Percentiles rank a stretch among this genome's conserved stretches.
Conservation (phyloP, 2,329 filamentous ascomycete species). For the Xylaria sp. region DNA sequence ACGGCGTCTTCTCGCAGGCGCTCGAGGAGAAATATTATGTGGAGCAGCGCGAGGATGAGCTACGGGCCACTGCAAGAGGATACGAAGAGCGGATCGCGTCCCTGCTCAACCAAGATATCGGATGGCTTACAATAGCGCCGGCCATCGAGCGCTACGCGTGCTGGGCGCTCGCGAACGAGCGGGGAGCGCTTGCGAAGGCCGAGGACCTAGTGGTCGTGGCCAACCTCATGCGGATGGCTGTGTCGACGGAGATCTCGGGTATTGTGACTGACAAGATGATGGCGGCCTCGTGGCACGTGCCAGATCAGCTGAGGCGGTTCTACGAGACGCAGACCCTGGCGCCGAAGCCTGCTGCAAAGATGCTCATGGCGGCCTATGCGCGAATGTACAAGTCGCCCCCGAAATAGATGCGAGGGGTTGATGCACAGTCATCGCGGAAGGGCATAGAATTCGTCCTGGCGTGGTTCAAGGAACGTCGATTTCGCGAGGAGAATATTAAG, state of each 20-base stretch:
- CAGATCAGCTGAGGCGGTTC: not conserved
- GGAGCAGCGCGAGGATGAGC: not conserved
- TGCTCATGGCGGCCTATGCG: not conserved
- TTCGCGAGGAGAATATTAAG: not conserved
- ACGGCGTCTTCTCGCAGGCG: not conserved
- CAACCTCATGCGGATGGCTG: not conserved
- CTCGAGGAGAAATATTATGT: not conserved
- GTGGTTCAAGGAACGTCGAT: not conserved
- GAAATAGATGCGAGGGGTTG: not conserved
- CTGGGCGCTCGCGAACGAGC: not conserved
- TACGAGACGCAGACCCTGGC: not conserved
- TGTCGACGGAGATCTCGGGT: not conserved
- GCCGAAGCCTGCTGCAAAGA: not conserved
- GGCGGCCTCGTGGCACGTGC: not conserved
- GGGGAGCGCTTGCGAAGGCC: not conserved
- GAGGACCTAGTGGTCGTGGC: not conserved
- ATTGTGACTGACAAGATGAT: not conserved
- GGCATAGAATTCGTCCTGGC: not conserved
- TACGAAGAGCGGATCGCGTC: not conserved
- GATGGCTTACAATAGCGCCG: not conserved
- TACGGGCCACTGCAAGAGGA: not conserved
- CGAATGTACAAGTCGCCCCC: not conserved
- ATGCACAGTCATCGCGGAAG: not conserved
- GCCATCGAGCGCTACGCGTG: not conserved
- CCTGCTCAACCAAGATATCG: not conserved